Conservation (phyloP, 2,329 filamentous ascomycete genomes). For the Nannizziopsis barbatae region DNA sequence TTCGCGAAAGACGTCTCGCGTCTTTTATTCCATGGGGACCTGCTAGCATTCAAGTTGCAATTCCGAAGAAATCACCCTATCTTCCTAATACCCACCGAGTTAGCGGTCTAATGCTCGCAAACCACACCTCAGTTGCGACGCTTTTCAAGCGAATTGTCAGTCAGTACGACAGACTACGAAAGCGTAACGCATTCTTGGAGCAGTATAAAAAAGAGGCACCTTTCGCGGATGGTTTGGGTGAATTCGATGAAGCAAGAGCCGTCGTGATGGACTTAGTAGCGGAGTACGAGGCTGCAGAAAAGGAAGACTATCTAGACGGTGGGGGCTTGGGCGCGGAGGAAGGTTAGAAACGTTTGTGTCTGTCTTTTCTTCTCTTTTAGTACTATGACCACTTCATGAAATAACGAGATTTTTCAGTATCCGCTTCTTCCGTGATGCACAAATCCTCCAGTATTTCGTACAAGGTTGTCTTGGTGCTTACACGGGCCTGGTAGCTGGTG, state of each 20-base stretch:
- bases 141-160: slow-evolving; percentile 88
- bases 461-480: no score
- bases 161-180: slow-evolving; percentile 88
- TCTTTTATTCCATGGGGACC: slow-evolving; percentile 98
- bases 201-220: slow-evolving; percentile 91
- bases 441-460: no score
- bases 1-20: slow-evolving; percentile 83
- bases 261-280: slow-evolving; percentile 83
- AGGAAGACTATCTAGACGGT: slow-evolving; percentile 69
- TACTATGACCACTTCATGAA: neutral
- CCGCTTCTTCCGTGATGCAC: no score
- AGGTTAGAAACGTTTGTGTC: neutral
- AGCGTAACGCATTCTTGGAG: slow-evolving; percentile 93
- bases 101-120: slow-evolving; percentile 92
- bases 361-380: neutral
- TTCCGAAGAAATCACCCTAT: slow-evolving; percentile 94
- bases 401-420: neutral
- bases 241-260: slow-evolving; percentile 89
- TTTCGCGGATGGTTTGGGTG: slow-evolving; percentile 79
- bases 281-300: slow-evolving; percentile 93
- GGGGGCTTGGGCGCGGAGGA: slow-evolving; percentile 13
- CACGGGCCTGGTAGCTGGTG: no score
- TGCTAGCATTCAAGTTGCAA: slow-evolving; percentile 89
- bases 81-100: slow-evolving; percentile 89
- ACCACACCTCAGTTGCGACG: slow-evolving; percentile 93